Conservation (phyloP, 2,329 filamentous ascomycete species). For the Tolypocladium nubicola region DNA sequence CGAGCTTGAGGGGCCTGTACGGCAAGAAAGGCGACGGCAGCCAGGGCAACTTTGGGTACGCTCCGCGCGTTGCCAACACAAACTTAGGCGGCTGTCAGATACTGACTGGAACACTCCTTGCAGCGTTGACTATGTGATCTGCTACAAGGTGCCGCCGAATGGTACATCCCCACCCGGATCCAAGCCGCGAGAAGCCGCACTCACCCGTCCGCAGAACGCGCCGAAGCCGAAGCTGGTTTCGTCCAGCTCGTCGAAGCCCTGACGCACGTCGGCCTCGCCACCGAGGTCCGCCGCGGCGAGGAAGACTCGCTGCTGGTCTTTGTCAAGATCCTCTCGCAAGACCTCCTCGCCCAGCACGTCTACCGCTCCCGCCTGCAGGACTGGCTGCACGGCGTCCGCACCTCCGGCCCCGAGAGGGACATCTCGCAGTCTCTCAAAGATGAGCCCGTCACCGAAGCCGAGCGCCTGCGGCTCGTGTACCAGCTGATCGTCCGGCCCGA, state of each 20-base stretch:
- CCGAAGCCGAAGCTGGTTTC: conserved; percentile 64
- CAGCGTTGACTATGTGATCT: conserved; percentile 81
- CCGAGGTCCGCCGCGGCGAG: conserved; percentile 76
- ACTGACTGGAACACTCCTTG: conserved; percentile 4
- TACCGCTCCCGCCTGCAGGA: conserved; percentile 84
- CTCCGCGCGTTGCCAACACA: background rate
- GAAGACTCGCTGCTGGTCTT: conserved; percentile 71
- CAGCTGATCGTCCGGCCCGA: conserved; percentile 67
- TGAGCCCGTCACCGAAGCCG: conserved; percentile 77
- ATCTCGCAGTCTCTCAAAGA: conserved; percentile 55
- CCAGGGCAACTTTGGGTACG: conserved; percentile 31
- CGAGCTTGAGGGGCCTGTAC: conserved; percentile 20
- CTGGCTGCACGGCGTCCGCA: conserved; percentile 83
- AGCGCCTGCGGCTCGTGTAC: conserved; percentile 79
- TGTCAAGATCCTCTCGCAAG: conserved; percentile 64
- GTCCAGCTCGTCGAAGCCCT: conserved; percentile 67
- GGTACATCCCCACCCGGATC: conserved; percentile 33
- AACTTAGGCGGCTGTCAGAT: background rate
- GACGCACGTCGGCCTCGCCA: conserved; percentile 68
- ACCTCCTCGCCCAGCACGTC: conserved; percentile 67
- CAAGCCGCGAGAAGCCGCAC: background rate
- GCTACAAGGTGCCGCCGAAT: conserved; percentile 60
- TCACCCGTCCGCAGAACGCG: conserved; percentile 40
- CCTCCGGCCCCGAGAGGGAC: conserved; percentile 65
- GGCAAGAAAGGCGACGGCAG: conserved; percentile 15